Conservation (phyloP, 176 grass and related monocot genomes). For the Raddia distichophylla region DNA sequence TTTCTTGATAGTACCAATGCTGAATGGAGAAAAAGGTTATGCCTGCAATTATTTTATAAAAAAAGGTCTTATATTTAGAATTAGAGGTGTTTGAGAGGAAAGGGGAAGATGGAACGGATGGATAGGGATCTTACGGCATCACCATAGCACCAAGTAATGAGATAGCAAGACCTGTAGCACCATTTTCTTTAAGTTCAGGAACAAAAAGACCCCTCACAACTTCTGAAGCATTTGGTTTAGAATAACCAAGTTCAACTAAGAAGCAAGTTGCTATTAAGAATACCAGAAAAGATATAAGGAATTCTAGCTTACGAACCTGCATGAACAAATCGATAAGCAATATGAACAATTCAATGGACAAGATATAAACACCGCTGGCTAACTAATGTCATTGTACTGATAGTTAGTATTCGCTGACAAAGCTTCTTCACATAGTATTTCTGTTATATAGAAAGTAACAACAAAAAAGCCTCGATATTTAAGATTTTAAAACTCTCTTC, state of each 20-base stretch:
- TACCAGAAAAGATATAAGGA: conserved; percentile 89
- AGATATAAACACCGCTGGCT: background rate
- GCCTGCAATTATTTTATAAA: conserved; percentile 56
- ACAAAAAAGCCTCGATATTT: background rate
- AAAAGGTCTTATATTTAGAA: background rate
- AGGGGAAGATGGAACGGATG: background rate
- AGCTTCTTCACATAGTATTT: conserved; percentile 8
- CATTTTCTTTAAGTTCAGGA: conserved; percentile 94
- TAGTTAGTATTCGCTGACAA: background rate
- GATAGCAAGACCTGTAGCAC: conserved; percentile 88
- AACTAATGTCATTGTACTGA: conserved; percentile 11
- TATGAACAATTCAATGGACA: conserved; percentile 10
- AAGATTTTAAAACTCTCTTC: background rate
- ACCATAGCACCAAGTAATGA: conserved; percentile 99
- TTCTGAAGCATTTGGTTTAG: conserved; percentile 84
- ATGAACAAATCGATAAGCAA: conserved; percentile 22
- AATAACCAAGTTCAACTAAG: conserved; percentile 83
- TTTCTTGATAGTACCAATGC: conserved; percentile 96
- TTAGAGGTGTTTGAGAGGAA: background rate
- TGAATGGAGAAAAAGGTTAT: conserved; percentile 99
- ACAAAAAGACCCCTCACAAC: conserved; percentile 95
- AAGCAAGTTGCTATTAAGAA: conserved; percentile 89
- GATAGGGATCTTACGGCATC: conserved; percentile 83
- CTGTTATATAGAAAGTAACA: background rate
- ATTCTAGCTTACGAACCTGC: conserved; percentile 93